Conservation (phyloP, 139 green algal species). For the Chlamydomonas urium region DNA sequence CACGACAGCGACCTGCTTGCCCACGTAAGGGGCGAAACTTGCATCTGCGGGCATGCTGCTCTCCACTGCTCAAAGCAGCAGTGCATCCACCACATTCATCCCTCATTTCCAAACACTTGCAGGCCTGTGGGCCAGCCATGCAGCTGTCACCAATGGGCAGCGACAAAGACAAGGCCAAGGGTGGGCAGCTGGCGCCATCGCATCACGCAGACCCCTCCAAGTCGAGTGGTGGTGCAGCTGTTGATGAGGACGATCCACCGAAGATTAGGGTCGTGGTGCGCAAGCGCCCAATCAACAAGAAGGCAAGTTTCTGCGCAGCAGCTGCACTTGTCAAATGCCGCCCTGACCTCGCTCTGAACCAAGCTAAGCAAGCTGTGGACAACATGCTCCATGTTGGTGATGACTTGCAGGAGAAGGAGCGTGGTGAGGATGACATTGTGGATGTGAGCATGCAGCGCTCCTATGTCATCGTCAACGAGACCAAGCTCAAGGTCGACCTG, state of each 20-base stretch:
- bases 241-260: conserved; percentile 32
- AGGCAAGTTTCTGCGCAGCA: conserved; percentile 60
- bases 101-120: too few species aligned
- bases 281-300: conserved; percentile 91
- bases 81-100: too few species aligned
- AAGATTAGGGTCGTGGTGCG: conserved; percentile 90
- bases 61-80: too few species aligned
- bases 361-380: too few species aligned
- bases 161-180: background rate
- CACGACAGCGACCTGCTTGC: conserved; percentile 66
- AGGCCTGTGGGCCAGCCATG: conserved; percentile 25
- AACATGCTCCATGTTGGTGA: too few species aligned
- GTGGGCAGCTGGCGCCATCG: background rate
- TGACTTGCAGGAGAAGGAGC: conserved; percentile 14
- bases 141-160: conserved; percentile 28
- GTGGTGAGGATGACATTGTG: conserved; percentile 81
- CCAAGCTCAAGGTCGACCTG: conserved; percentile 87
- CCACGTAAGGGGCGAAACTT: conserved; percentile 32
- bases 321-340: too few species aligned
- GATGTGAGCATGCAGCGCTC: conserved; percentile 51
- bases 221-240: background rate
- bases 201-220: background rate
- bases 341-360: too few species aligned
- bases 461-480: conserved; percentile 78
- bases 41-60: too few species aligned